phyloP scores from a whole-genome alignment of 352 stramenopile genomes.

The Globisporangium sylvaticum region DNA sequence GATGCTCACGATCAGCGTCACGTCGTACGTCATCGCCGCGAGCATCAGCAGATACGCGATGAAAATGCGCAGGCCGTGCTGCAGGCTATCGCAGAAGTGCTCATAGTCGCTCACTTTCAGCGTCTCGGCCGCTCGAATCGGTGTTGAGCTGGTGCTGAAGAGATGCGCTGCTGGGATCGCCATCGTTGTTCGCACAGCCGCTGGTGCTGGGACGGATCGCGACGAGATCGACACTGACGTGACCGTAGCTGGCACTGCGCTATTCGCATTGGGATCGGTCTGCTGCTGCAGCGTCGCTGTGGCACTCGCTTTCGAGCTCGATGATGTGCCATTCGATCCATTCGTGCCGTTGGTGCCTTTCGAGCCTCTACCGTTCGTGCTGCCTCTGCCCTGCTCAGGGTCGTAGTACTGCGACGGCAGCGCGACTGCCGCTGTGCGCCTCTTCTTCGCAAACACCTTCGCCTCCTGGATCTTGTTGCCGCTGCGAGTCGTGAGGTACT shows the following conservation, averaged over 20 bases:
- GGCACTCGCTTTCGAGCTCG: background rate
- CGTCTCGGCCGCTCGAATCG: background rate
- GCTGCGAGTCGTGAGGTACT: constrained; percentile 49
- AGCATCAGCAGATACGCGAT: constrained; percentile 81
- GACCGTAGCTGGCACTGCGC: constrained; percentile 7
- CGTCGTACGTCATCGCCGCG: constrained; percentile 76
- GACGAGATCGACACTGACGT: constrained; percentile 18
- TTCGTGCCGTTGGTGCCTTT: background rate
- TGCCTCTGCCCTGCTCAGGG: constrained; percentile 22
- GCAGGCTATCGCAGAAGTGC: constrained; percentile 54
- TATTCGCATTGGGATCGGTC: constrained; percentile 1
- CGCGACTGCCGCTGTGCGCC: background rate
- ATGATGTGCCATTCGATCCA: no score
- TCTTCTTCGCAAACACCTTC: constrained; percentile 34
- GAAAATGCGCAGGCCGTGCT: constrained; percentile 62
- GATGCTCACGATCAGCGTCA: constrained; percentile 55
- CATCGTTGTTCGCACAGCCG: background rate
- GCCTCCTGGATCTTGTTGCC: constrained; percentile 40
- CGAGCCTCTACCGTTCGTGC: background rate
- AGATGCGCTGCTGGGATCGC: constrained; percentile 2
- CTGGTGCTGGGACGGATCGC: constrained; percentile 7
- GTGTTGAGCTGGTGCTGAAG: constrained; percentile 2
- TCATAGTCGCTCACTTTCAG: constrained; percentile 44
- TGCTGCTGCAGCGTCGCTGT: background rate
- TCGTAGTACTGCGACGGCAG: constrained; percentile 28